Evolutionary conservation across 2,329 filamentous ascomycete genomes (phyloP).

Genomic region (Beauveria rudraprayagi): DNA sequence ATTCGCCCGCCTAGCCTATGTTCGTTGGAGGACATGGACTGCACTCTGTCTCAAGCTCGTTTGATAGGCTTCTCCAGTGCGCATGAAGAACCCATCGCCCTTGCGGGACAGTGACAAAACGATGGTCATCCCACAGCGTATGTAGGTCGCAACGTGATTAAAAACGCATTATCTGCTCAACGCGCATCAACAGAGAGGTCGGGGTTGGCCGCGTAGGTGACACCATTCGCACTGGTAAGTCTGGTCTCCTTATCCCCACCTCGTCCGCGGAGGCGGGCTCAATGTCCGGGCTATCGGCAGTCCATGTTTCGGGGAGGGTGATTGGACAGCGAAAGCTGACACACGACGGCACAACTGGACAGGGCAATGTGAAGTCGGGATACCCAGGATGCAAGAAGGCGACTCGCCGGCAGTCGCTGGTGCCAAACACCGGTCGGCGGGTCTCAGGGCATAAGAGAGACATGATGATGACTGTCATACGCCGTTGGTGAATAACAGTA

Average conservation of each 20-base stretch:
- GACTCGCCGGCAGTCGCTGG: too few relatives aligned
- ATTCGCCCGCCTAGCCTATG: neutral
- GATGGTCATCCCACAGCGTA: conserved; percentile 9
- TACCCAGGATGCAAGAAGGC: too few relatives aligned
- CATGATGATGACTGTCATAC: too few relatives aligned
- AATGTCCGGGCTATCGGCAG: neutral
- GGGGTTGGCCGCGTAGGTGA: conserved; percentile 6
- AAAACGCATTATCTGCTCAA: conserved; percentile 10
- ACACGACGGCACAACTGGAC: neutral
- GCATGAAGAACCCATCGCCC: neutral
- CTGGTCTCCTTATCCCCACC: conserved; percentile 1
- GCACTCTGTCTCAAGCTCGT: conserved; percentile 4
- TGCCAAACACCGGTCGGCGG: too few relatives aligned
- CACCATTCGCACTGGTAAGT: conserved; percentile 8
- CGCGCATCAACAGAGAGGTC: conserved; percentile 4
- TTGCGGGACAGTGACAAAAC: conserved; percentile 8
- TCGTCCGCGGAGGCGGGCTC: conserved; percentile 6
- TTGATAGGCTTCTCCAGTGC: neutral
- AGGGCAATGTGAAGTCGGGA: too few relatives aligned
- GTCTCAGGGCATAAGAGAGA: too few relatives aligned
- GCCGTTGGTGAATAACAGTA: too few relatives aligned
- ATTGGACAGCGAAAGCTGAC: neutral
- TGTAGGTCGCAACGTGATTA: conserved; percentile 6
- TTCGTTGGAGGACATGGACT: neutral
- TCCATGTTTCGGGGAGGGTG: neutral